Base-by-base conservation (phyloP, 495 filamentous ascomycete species). In the Podospora didyma region DNA sequence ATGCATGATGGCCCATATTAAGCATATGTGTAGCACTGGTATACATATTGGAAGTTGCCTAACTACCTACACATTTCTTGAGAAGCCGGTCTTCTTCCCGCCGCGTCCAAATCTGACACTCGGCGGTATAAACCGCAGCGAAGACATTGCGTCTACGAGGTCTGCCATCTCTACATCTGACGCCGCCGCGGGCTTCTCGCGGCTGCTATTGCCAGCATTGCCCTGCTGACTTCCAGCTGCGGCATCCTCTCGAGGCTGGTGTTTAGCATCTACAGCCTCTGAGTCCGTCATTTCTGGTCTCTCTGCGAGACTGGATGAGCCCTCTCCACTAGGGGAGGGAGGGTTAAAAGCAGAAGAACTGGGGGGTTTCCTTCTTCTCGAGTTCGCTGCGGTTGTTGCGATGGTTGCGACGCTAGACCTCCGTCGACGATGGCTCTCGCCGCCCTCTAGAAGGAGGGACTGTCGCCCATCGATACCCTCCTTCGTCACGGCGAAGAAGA, bases 401-500 rank as follows among this genome's bases (percentile, higher is more conserved):
- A 48, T 63, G 54, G 35, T 45, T 24, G 67, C 65, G 17, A 67
- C 54, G 37, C 75, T 73, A 41, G 81, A 79, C 42, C 69, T 77
- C 46, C 75, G 60, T 3, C 58, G 79, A 46, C 78, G 79, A 57
- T 76, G 73, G 35, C 79, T 79, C 35, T 76, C 70, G 53, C 79
- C 79, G 35, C 77, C 70, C 53, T 82, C 77, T 39, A 67, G 75
- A 6, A 98, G 72, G 72, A 98, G 79, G 6, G 92, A 94, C 21
- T 75, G 86, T 46, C 89, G 81, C 44, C 86, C 86, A 63, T 97
- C 94, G 47, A 97, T 88, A 26, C 94, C 94, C 56, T 91, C 83
- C 60, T 92, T 89, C 0, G 96, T 86, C 28, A 97, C 82, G 21
- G 82, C 84, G 68, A 96, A 97, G 66, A 97, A 93, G 67, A 92